Evolutionary conservation across 2,329 filamentous ascomycete genomes (phyloP), one percentile per base, ranked within the genome.

Genomic region (Sphaerulina populicola): DNA sequence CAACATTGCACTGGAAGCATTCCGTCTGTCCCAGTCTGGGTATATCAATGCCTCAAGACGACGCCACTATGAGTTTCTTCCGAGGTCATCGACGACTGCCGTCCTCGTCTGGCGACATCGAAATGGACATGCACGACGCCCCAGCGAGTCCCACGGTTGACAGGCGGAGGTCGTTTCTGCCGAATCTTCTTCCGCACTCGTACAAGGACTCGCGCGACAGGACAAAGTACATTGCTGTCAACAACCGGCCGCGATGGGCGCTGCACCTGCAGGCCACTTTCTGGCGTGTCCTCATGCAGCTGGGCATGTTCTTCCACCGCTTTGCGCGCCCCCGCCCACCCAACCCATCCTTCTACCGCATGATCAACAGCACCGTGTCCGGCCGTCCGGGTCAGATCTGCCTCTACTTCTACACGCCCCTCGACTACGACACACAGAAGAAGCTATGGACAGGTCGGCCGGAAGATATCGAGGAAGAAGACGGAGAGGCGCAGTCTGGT

Each of bases 241-340:
- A 42, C 43, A 57, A 59, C 10, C 71, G 71, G 12, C 70, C 73
- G 33, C 75, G 82, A 68, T 79, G 77, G 73, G 75, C 80, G 62
- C 75, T 87, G 9, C 76, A 77, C 49, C 59, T 82, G 47, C 77
- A 85, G 64, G 83, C 84, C 42, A 69, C 74, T 27, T 77, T 82
- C 64, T 86, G 82, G 82, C 77, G 85, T 47, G 74, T 77, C 50
- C 72, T 86, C 38, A 85, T 86, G 77, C 74, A 74, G 52, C 75
- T 86, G 51, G 83, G 82, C 62, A 86, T 86, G 82, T 72, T 77
- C 53, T 70, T 87, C 36, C 83, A 88, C 64, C 77, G 75, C 49
- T 69, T 82, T 53, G 77, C 82, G 1, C 69, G 74, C 38, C 81
- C 82, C 6, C 73, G 76, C 44, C 80, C 83, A 5, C 79, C 81